These are phyloP conservation scores for Scopulariopsis brevicaulis DNA, from an alignment of 2,329 filamentous ascomycete species.

Conservation along the genomic window DNA sequence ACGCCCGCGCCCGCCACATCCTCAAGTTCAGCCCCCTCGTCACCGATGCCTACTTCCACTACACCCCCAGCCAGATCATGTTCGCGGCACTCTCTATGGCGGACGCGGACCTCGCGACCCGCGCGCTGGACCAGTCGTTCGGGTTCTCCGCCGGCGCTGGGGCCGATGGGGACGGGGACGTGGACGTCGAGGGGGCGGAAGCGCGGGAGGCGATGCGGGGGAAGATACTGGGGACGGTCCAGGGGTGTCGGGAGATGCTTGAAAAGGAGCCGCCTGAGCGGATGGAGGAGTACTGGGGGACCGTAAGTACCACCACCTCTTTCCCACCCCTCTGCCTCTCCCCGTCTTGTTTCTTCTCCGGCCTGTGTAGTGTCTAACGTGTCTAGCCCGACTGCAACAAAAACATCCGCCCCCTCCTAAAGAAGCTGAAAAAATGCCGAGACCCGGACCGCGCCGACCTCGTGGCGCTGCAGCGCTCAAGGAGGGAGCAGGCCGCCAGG, in stretches of 20 bases:
- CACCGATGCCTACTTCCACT: conserved; percentile 96
- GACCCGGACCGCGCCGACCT: conserved; percentile 66
- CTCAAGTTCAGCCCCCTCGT: conserved; percentile 72
- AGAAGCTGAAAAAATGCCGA: conserved; percentile 61
- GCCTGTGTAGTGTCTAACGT: neutral
- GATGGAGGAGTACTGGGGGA: conserved; percentile 41
- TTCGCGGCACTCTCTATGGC: conserved; percentile 68
- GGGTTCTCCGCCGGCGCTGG: conserved; percentile 13
- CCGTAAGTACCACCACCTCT: conserved; percentile 21
- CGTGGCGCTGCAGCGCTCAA: conserved; percentile 54
- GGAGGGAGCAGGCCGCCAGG: conserved; percentile 40
- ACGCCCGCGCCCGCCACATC: conserved; percentile 59
- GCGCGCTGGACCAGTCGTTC: conserved; percentile 11
- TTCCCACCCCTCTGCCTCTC: no score
- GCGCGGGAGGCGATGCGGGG: conserved; percentile 20
- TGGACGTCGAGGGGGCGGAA: conserved; percentile 15
- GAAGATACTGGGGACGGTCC: conserved; percentile 37
- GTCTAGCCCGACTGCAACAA: conserved; percentile 30
- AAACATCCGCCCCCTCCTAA: conserved; percentile 46
- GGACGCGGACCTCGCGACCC: conserved; percentile 50
- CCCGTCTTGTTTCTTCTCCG: neutral
- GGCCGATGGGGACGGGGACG: conserved; percentile 9
- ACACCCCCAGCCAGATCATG: conserved; percentile 89
- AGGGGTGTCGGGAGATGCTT: conserved; percentile 41
- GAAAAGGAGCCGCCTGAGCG: conserved; percentile 45